These are phyloP conservation scores for Zygosaccharomyces pseudobailii DNA, from an alignment of 1,139 yeast species.

Conservation along the genomic window DNA sequence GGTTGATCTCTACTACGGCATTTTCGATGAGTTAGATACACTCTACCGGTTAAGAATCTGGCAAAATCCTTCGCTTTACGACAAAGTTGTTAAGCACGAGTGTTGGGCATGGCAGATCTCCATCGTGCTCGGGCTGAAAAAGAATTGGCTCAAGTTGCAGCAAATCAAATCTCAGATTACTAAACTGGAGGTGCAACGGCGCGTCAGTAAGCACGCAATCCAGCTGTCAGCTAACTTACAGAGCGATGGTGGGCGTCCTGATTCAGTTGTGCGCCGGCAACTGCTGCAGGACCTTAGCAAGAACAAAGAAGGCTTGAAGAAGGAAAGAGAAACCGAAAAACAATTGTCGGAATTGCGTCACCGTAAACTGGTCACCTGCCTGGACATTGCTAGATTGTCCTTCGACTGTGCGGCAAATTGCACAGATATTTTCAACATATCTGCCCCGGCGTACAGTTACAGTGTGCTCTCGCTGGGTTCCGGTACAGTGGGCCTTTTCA, in stretches of 20 bases:
- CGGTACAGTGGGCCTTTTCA: conserved; percentile 39
- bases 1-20: conserved; percentile 54
- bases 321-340: conserved; percentile 15
- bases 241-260: conserved; percentile 5
- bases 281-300: conserved; percentile 31
- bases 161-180: conserved; percentile 40
- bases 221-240: conserved; percentile 25
- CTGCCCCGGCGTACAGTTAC: conserved; percentile 34
- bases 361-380: conserved; percentile 33
- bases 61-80: conserved; percentile 37
- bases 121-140: conserved; percentile 51
- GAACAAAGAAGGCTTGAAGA: conserved; percentile 8
- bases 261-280: conserved; percentile 33
- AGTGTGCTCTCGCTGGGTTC: conserved; percentile 35
- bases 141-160: conserved; percentile 41
- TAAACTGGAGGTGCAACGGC: conserved; percentile 37
- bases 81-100: conserved; percentile 48
- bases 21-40: conserved; percentile 56
- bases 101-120: conserved; percentile 62
- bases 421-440: conserved; percentile 39
- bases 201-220: conserved; percentile 33
- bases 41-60: conserved; percentile 52
- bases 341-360: conserved; percentile 33
- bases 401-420: conserved; percentile 44
- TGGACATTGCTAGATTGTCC: conserved; percentile 37